Conservation (phyloP, 257 asterid genomes). For the Euphrasia confusa region DNA sequence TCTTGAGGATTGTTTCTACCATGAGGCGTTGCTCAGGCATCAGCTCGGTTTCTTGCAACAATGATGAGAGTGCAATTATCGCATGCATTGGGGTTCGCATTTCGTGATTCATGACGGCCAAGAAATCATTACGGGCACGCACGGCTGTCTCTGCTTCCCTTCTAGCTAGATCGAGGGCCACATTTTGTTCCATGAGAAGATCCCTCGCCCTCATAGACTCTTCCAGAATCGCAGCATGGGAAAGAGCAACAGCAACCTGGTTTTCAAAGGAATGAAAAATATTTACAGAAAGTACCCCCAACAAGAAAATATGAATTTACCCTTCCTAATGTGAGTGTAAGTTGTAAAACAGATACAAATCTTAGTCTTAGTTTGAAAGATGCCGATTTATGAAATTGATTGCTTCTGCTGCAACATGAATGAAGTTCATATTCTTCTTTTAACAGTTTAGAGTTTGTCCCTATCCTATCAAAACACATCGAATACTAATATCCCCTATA, state of each 20-base stretch:
- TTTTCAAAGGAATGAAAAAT: background rate
- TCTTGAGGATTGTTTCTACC: conserved; percentile 93
- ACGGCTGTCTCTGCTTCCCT: conserved; percentile 97
- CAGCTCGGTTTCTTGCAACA: conserved; percentile 80
- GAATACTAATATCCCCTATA: too few relatives aligned
- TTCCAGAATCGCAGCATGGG: conserved; percentile 96
- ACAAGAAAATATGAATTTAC: background rate
- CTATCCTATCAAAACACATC: too few relatives aligned
- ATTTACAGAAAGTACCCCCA: background rate
- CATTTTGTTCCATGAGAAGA: conserved; percentile 89
- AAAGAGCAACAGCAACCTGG: conserved; percentile 99
- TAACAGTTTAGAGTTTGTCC: too few relatives aligned
- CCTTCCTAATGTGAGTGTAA: background rate
- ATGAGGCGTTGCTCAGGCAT: conserved; percentile 95
- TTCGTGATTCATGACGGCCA: conserved; percentile 98
- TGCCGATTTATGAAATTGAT: background rate
- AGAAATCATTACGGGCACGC: conserved; percentile 93
- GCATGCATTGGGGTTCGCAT: conserved; percentile 99
- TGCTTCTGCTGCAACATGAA: too few relatives aligned
- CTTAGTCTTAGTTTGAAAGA: background rate
- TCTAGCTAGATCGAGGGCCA: conserved; percentile 87
- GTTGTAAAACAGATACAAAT: background rate
- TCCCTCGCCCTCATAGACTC: conserved; percentile 98
- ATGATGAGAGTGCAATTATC: conserved; percentile 81
- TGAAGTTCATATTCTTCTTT: too few relatives aligned